phyloP scores from a whole-genome alignment of 2,329 filamentous ascomycete species.

The Fusarium oxysporum region DNA sequence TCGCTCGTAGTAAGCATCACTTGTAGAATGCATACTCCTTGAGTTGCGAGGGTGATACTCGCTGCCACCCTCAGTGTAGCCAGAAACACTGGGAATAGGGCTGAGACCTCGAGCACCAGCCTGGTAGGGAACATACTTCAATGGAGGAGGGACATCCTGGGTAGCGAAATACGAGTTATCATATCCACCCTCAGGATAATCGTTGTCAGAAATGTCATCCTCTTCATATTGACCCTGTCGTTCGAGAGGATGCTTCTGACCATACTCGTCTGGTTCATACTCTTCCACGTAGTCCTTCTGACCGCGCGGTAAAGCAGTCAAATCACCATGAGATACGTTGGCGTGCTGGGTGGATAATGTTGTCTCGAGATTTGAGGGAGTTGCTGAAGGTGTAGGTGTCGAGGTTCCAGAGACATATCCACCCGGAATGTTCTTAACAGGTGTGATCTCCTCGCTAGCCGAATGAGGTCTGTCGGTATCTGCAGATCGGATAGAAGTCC shows the following conservation, averaged over 20 bases:
- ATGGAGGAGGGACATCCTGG: conserved; percentile 72
- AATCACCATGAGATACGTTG: conserved; percentile 70
- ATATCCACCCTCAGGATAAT: conserved; percentile 57
- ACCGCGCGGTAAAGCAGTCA: conserved; percentile 64
- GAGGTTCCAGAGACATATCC: conserved; percentile 70
- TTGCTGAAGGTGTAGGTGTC: conserved; percentile 71
- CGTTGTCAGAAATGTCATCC: conserved; percentile 47
- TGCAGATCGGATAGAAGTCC: conserved; percentile 87
- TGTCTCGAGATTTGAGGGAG: conserved; percentile 66
- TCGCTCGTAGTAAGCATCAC: conserved; percentile 70
- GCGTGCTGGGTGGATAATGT: conserved; percentile 76
- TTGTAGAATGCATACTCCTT: conserved; percentile 60
- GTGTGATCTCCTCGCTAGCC: conserved; percentile 70
- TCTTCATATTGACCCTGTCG: conserved; percentile 60
- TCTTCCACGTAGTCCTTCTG: conserved; percentile 58
- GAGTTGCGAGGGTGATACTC: conserved; percentile 70
- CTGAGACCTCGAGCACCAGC: conserved; percentile 79
- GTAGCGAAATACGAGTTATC: conserved; percentile 64
- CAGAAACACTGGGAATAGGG: conserved; percentile 92
- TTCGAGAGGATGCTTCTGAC: conserved; percentile 56
- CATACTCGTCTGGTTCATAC: conserved; percentile 61
- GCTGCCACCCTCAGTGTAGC: conserved; percentile 78
- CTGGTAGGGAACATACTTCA: conserved; percentile 76
- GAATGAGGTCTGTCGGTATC: conserved; percentile 80
- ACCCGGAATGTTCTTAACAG: conserved; percentile 72